Evolutionary conservation across 768 basidiomycete genomes (phyloP), one percentile per base, ranked within the genome.

Genomic region (Boletus rubropictus): DNA sequence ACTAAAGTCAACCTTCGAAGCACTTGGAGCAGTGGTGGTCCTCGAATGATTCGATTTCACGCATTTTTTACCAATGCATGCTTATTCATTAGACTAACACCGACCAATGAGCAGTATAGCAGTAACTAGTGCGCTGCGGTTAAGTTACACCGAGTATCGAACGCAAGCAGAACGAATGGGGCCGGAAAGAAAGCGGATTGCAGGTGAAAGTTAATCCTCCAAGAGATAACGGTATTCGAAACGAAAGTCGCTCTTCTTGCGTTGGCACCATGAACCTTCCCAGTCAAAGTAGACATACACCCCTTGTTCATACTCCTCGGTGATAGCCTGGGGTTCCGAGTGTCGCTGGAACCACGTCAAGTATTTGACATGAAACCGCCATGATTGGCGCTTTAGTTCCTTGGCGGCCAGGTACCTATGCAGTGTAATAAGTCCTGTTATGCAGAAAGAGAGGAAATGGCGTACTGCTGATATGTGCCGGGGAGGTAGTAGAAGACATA

Each of bases 281-380:
- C 94, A 97, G 69, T 97, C 95, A 67, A 98, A 97, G 76, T 99
- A 99, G 28, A 96, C 89, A 68, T 99, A 99, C 12, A 96, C 92
- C 12, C 96, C 96, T 71, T 98, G 94, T 69, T 99, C 96, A 66
- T 97, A 99, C 65, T 98, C 95, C 58, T 98, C 95, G 43, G 96
- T 99, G 65, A 99, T 97, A 2, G 93, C 93, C 61, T 95, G 91
- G 8, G 96, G 96, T 61, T 98, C 94, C 20, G 91, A 93, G 60
- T 96, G 91, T 31, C 96, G 82, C 67, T 98, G 96, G 81, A 99
- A 99, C 94, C 96, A 99, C 25, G 96, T 99, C 51, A 99, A 72
- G 65, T 97, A 99, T 70, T 98, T 97, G 51, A 97, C 89, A 67
- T 99, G 96, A 76, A 98, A 99, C 40, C 96, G 83, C 96, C 96